Evolutionary conservation across 768 basidiomycete genomes (phyloP).

Genomic region (Myochromella boudieri): DNA sequence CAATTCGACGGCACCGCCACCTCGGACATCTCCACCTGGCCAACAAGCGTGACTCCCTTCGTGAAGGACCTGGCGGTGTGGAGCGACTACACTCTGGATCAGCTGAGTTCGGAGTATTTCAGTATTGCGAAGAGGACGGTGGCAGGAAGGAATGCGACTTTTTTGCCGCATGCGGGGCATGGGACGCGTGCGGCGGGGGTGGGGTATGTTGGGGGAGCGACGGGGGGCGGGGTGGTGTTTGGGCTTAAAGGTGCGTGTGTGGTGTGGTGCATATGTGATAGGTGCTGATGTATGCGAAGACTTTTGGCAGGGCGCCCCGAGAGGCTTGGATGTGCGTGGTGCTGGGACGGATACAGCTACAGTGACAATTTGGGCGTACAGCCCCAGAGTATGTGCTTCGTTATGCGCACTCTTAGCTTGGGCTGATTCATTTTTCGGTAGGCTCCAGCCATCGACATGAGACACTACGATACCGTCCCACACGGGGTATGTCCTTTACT

Average conservation of each 20-base stretch:
- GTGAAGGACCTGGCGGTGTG: constrained; percentile 33
- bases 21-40: constrained; percentile 34
- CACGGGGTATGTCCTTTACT: constrained; percentile 28
- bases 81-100: constrained; percentile 36
- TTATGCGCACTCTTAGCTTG: not conserved
- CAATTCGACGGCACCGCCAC: constrained; percentile 35
- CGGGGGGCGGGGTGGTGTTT: constrained; percentile 33
- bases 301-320: constrained; percentile 38
- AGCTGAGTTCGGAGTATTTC: constrained; percentile 30
- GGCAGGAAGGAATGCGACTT: constrained; percentile 27
- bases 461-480: constrained; percentile 37
- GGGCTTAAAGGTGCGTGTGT: constrained; percentile 28
- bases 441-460: constrained; percentile 35
- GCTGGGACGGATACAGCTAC: constrained; percentile 27
- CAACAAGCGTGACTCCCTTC: constrained; percentile 30
- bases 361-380: constrained; percentile 38
- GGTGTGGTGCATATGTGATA: too few species aligned
- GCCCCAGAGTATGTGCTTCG: constrained; percentile 25
- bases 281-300: constrained; percentile 19
- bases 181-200: constrained; percentile 33
- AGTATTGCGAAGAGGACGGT: constrained; percentile 30
- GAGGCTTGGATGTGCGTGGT: constrained; percentile 33
- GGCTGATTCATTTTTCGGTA: not conserved
- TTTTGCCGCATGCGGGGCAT: constrained; percentile 29
- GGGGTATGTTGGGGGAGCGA: constrained; percentile 37